phyloP scores from a whole-genome alignment of 257 asterid species.

The Buddleja alternifolia region DNA sequence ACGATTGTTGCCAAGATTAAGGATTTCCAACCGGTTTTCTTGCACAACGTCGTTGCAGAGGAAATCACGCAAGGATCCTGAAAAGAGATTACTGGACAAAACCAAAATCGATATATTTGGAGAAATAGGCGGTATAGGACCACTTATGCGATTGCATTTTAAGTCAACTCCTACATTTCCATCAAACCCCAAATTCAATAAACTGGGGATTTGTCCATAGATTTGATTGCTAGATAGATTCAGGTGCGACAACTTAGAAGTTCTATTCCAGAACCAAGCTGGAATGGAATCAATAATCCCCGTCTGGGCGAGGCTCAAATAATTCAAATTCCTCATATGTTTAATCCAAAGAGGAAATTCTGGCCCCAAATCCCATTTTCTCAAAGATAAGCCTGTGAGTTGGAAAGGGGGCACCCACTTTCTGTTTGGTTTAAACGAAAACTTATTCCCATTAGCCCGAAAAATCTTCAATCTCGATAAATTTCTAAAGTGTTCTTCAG shows the following conservation, averaged over 20 bases:
- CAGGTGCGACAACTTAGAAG: conserved; percentile 16
- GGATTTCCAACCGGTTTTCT: conserved; percentile 10
- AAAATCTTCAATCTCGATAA: conserved; percentile 32
- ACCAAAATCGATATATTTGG: conserved; percentile 17
- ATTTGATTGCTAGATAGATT: conserved; percentile 25
- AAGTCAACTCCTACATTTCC: conserved; percentile 26
- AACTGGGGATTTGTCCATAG: conserved; percentile 21
- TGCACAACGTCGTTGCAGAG: conserved; percentile 15
- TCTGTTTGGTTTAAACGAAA: conserved; percentile 21
- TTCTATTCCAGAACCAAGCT: conserved; percentile 31
- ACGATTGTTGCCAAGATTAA: conserved; percentile 31
- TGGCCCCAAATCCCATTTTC: conserved; percentile 30
- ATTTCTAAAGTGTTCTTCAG: conserved; percentile 27
- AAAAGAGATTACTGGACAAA: conserved; percentile 28
- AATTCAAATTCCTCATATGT: conserved; percentile 26
- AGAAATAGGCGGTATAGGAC: conserved; percentile 32
- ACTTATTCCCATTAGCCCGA: conserved; percentile 18
- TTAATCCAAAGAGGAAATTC: conserved; percentile 36
- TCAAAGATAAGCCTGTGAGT: conserved; percentile 26
- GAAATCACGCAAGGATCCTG: conserved; percentile 24
- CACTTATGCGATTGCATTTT: conserved; percentile 35
- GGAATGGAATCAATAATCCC: conserved; percentile 34
- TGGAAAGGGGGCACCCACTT: conserved; percentile 38
- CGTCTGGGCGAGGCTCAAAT: conserved; percentile 12
- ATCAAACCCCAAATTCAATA: conserved; percentile 1